A percentile compares a stretch with the other conserved stretches of the same genome.
Conservation (phyloP, 495 filamentous ascomycete genomes). For the Lasiosphaeris hirsuta region DNA sequence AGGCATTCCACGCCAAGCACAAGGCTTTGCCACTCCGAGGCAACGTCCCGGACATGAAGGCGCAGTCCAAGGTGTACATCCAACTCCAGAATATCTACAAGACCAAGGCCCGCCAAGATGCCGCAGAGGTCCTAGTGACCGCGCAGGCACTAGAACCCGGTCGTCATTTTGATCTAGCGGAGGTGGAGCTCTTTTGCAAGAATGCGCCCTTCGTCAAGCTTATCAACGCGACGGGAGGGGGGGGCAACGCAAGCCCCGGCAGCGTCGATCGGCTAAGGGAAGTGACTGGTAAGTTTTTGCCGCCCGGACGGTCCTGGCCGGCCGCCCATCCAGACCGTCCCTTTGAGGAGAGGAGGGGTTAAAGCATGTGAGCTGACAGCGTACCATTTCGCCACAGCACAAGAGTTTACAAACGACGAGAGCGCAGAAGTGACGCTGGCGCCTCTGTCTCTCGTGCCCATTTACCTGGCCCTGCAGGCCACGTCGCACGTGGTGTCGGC, state of each 20-base stretch:
- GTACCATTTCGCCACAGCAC: conserved; percentile 26
- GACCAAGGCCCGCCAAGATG: conserved; percentile 75
- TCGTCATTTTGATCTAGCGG: conserved; percentile 60
- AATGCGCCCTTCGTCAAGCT: conserved; percentile 91
- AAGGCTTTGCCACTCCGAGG: conserved; percentile 78
- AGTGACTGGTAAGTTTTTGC: conserved; percentile 32
- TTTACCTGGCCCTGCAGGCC: conserved; percentile 73
- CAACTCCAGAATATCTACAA: conserved; percentile 93
- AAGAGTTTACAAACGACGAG: conserved; percentile 40
- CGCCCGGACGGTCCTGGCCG: neutral
- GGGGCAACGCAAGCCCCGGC: conserved; percentile 8
- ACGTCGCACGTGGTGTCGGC: conserved; percentile 34
- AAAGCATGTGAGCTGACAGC: conserved; percentile 3
- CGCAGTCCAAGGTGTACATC: conserved; percentile 87
- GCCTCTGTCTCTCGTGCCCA: conserved; percentile 65
- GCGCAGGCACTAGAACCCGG: conserved; percentile 58
- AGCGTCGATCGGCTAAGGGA: conserved; percentile 25
- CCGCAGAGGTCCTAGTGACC: conserved; percentile 68
- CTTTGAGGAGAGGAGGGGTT: conserved; percentile 8
- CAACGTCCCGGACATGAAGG: conserved; percentile 96
- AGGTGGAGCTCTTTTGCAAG: conserved; percentile 93
- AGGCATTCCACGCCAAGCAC: conserved; percentile 67
- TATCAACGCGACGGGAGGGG: conserved; percentile 50
- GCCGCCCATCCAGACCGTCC: neutral
- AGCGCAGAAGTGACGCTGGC: conserved; percentile 38